A percentile compares a stretch with the other conserved stretches of the same genome.
Conservation (phyloP, 495 filamentous ascomycete genomes). For the Penicillium paxilli region DNA sequence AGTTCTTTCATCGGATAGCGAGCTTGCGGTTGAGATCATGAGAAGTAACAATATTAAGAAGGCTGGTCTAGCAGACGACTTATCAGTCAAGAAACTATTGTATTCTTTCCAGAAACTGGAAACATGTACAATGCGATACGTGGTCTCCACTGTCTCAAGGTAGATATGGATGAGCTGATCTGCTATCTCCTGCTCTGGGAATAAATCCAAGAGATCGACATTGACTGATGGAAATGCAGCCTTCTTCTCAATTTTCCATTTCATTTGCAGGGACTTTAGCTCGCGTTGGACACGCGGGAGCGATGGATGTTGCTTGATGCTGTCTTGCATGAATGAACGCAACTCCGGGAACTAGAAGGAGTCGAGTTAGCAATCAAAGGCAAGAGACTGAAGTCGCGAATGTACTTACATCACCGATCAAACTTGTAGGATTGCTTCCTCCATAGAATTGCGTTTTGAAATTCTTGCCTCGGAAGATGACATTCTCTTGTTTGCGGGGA, state of each 20-base stretch:
- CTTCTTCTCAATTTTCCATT: constrained; percentile 21
- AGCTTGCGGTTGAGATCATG: constrained; percentile 33
- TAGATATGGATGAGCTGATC: constrained; percentile 48
- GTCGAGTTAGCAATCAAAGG: neutral
- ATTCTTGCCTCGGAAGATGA: constrained; percentile 39
- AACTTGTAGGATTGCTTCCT: constrained; percentile 36
- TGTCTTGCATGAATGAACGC: constrained; percentile 38
- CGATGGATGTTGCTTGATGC: constrained; percentile 29
- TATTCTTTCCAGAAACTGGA: constrained; percentile 53
- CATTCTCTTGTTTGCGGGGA: constrained; percentile 1
- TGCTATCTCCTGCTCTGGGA: constrained; percentile 37
- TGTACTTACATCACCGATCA: constrained; percentile 37
- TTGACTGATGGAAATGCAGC: constrained; percentile 16
- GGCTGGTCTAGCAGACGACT: constrained; percentile 21
- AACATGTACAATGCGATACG: constrained; percentile 50
- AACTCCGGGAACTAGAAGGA: constrained; percentile 36
- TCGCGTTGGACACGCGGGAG: constrained; percentile 31
- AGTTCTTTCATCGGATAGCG: constrained; percentile 34
- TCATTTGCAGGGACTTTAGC: constrained; percentile 31
- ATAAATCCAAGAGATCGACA: constrained; percentile 19
- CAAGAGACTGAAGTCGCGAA: neutral
- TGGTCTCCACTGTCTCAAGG: constrained; percentile 47
- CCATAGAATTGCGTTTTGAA: constrained; percentile 47
- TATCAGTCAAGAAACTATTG: constrained; percentile 35
- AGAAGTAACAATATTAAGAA: constrained; percentile 36